phyloP scores from a whole-genome alignment of 2,329 filamentous ascomycete species.

The Fusarium pseudoanthophilum region DNA sequence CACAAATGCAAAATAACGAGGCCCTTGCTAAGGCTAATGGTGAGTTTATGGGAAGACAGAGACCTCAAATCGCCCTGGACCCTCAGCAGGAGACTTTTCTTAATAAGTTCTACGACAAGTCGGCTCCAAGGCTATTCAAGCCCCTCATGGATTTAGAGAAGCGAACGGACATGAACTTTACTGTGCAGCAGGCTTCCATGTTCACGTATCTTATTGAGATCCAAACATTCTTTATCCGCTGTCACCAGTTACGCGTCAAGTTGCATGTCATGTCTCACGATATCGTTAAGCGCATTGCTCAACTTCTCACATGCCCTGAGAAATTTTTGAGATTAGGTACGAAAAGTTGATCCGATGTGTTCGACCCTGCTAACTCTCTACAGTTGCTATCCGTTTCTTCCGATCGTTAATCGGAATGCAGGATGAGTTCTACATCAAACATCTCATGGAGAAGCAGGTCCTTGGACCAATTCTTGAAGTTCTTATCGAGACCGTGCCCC shows the following conservation, averaged over 20 bases:
- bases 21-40: slow-evolving; percentile 71
- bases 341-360: slow-evolving; percentile 43
- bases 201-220: slow-evolving; percentile 93
- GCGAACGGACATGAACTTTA: slow-evolving; percentile 74
- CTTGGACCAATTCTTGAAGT: slow-evolving; percentile 88
- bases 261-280: slow-evolving; percentile 86
- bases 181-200: slow-evolving; percentile 86
- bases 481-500: slow-evolving; percentile 84
- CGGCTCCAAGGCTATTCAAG: slow-evolving; percentile 85
- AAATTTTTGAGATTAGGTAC: slow-evolving; percentile 92
- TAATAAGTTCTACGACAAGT: slow-evolving; percentile 88
- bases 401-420: slow-evolving; percentile 85
- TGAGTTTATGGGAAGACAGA: slow-evolving; percentile 74
- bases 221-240: slow-evolving; percentile 90
- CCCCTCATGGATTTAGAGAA: slow-evolving; percentile 84
- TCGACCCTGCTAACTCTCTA: slow-evolving; percentile 34
- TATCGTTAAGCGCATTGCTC: slow-evolving; percentile 80
- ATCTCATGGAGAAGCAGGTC: slow-evolving; percentile 83
- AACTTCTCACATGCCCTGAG: slow-evolving; percentile 83
- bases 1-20: slow-evolving; percentile 60
- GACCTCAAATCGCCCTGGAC: slow-evolving; percentile 64
- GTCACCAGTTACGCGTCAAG: slow-evolving; percentile 87
- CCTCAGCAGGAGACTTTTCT: slow-evolving; percentile 88
- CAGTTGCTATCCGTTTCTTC: slow-evolving; percentile 93
- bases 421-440: slow-evolving; percentile 90